Evolutionary conservation across 768 basidiomycete species (phyloP), one percentile per base, ranked within the genome.

Genomic region (Kwoniella newhampshirensis): DNA sequence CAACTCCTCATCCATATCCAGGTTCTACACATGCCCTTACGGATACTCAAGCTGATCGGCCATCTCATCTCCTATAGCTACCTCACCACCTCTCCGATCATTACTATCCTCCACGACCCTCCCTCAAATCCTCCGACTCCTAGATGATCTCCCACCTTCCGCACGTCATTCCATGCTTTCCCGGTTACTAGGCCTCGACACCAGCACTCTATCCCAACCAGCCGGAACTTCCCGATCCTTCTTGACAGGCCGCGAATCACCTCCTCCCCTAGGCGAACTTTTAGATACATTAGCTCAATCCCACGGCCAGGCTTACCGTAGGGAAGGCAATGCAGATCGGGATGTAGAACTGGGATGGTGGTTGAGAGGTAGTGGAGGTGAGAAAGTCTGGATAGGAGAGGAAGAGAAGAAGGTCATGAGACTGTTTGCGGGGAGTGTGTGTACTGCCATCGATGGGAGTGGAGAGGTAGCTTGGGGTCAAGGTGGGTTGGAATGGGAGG

Each of bases 321-420:
- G 25, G 21, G 9, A 18, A 45, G 23, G 20, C 30, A n/a, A 9
- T 32, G 18, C 21, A 18, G 23, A 17, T 27, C 51, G 44, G 18
- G 56, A 55, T 37, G 32, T n/a, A n/a, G n/a, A n/a, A n/a, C n/a
- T n/a, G 7, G 42, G 52, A 46, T 67, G 66, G 57, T 62, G 64
- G 59, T 30, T 67, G 23, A 30, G 43, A 18, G 26, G 21, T 18
- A 23, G 21, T 37, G 36, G 32, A 36, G 62, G 54, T 3, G 44
- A 59, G 13, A 52, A 55, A 26, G 50, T 73, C 2, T 73, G 71
- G 71, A 68, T 73, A 43, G 68, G 68, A 1, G 54, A 57, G 7
- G 62, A 68, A 43, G 71, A 73, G 54, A 57, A 47, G 36, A 42
- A 47, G 49, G n/a, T 73, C 4, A 63, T 70, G 59, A 55, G 66